Conservation (phyloP, 2,329 filamentous ascomycete species). For the Claviceps pazoutovae region DNA sequence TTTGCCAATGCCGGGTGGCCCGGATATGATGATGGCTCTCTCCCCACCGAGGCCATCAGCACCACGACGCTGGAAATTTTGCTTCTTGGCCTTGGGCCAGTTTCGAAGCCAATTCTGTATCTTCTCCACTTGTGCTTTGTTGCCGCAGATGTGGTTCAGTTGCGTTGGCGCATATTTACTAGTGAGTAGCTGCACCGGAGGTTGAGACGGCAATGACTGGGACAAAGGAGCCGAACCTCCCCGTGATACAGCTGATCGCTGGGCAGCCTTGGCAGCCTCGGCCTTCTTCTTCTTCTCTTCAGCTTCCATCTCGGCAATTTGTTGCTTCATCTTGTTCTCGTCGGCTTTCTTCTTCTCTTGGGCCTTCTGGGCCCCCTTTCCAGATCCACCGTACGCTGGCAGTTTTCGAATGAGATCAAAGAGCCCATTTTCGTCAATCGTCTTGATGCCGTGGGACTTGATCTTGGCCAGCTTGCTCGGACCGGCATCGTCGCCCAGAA, state of each 20-base stretch:
- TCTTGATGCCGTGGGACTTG: slow-evolving; percentile 63
- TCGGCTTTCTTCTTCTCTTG: slow-evolving; percentile 77
- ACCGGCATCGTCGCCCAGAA: slow-evolving; percentile 80
- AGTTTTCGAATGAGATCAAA: slow-evolving; percentile 72
- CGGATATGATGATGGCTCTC: slow-evolving; percentile 87
- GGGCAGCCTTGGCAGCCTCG: slow-evolving; percentile 37
- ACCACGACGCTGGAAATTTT: slow-evolving; percentile 68
- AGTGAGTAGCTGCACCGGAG: slow-evolving; percentile 68
- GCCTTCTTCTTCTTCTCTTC: slow-evolving; percentile 53
- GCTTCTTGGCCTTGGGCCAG: slow-evolving; percentile 68
- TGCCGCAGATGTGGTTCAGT: slow-evolving; percentile 82
- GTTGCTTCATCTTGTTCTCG: slow-evolving; percentile 64
- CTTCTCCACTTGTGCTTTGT: slow-evolving; percentile 80
- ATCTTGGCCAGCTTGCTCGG: slow-evolving; percentile 90
- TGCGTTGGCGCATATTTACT: slow-evolving; percentile 85
- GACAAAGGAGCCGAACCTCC: slow-evolving; percentile 12
- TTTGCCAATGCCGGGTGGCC: slow-evolving; percentile 92
- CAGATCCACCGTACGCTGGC: slow-evolving; percentile 74
- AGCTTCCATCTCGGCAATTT: slow-evolving; percentile 73
- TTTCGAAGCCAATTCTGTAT: slow-evolving; percentile 76
- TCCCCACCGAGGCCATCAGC: slow-evolving; percentile 71
- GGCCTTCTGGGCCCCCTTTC: slow-evolving; percentile 74
- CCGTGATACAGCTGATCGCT: slow-evolving; percentile 22
- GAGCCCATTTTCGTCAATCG: slow-evolving; percentile 85
- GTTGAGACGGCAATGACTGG: slow-evolving; percentile 25